Evolutionary conservation across 495 filamentous ascomycete genomes (phyloP).

Genomic region (Neurospora sublineolata): DNA sequence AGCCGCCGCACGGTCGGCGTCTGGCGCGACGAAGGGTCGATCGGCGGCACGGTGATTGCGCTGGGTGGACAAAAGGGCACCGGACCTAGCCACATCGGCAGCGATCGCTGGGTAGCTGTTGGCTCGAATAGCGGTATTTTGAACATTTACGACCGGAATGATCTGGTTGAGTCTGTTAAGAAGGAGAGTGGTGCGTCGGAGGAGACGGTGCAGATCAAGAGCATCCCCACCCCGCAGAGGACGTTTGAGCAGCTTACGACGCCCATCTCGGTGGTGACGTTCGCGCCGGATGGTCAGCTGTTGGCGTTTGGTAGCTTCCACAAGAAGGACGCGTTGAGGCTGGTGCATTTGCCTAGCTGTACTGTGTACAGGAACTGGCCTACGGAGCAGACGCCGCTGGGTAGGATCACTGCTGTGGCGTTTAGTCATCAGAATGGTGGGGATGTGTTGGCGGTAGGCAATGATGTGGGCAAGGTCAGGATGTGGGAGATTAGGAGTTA

Average conservation of each 20-base stretch:
- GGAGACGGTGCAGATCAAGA: conserved; percentile 41
- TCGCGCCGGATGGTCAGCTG: conserved; percentile 81
- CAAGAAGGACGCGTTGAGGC: conserved; percentile 76
- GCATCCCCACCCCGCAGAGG: conserved; percentile 55
- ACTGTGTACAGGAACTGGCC: conserved; percentile 97
- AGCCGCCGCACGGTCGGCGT: conserved; percentile 55
- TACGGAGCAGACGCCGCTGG: conserved; percentile 77
- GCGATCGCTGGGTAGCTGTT: conserved; percentile 77
- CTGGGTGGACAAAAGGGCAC: conserved; percentile 50
- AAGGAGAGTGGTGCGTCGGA: conserved; percentile 22
- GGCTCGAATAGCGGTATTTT: conserved; percentile 77
- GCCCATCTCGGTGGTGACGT: conserved; percentile 60
- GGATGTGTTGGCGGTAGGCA: conserved; percentile 68
- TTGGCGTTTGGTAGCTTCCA: conserved; percentile 70
- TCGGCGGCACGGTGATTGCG: conserved; percentile 70
- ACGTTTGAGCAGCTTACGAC: conserved; percentile 79
- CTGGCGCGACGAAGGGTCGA: conserved; percentile 85
- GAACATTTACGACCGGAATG: conserved; percentile 80
- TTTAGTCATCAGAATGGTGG: conserved; percentile 48
- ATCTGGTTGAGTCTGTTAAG: conserved; percentile 38
- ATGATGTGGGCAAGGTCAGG: conserved; percentile 73
- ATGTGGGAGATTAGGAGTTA: conserved; percentile 68
- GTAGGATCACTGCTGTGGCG: conserved; percentile 68
- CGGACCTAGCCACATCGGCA: conserved; percentile 53
- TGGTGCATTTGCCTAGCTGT: conserved; percentile 85